Evolutionary conservation across 495 filamentous ascomycete species (phyloP).

Genomic region (Sporormia fimetaria): DNA sequence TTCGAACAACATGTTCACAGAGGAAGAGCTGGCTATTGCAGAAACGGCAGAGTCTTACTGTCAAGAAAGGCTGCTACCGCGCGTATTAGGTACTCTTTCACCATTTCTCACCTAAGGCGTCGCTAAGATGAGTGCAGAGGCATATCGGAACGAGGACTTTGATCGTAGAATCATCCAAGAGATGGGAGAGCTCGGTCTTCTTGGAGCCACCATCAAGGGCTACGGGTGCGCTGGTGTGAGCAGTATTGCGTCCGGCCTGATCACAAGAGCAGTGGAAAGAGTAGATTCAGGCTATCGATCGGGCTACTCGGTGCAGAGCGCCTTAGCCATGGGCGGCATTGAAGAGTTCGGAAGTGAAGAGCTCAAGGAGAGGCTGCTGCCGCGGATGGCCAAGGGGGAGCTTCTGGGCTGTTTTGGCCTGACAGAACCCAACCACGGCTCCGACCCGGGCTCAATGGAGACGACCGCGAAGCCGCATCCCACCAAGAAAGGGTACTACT

Average conservation of each 20-base stretch:
- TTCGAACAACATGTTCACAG: constrained; percentile 61
- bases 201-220: constrained; percentile 83
- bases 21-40: constrained; percentile 80
- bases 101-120: neutral
- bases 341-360: constrained; percentile 83
- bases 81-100: constrained; percentile 60
- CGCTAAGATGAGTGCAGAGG: constrained; percentile 57
- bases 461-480: constrained; percentile 77
- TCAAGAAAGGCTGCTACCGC: constrained; percentile 73
- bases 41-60: constrained; percentile 87
- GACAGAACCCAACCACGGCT: constrained; percentile 96
- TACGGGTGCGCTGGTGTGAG: constrained; percentile 93
- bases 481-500: constrained; percentile 71
- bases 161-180: constrained; percentile 80
- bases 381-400: constrained; percentile 74
- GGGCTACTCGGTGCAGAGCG: constrained; percentile 92
- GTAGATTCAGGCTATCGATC: constrained; percentile 94
- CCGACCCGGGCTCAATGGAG: constrained; percentile 94
- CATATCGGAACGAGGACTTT: constrained; percentile 88
- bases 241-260: constrained; percentile 81
- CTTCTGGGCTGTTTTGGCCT: constrained; percentile 85
- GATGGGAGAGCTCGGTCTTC: constrained; percentile 89
- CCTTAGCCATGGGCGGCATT: constrained; percentile 93
- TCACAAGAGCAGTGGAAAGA: constrained; percentile 90
- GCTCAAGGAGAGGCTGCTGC: constrained; percentile 80